These are phyloP conservation scores for Aspergillus bertholletiae DNA, from an alignment of 495 filamentous ascomycete genomes.

Conservation along the genomic window DNA sequence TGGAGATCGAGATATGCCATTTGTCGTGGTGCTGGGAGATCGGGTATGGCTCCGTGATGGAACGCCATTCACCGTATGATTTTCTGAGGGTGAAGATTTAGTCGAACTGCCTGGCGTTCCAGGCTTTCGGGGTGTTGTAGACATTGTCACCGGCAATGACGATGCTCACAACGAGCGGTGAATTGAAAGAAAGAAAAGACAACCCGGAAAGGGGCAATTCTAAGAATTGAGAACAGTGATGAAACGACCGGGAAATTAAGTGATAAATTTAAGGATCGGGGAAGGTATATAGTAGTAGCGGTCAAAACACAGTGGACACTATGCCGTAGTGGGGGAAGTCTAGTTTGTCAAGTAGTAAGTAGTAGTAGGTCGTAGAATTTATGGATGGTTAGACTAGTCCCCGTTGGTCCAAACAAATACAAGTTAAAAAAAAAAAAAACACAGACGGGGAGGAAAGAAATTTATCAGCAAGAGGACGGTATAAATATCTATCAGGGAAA, in stretches of 20 bases:
- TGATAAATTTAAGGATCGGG: conserved; percentile 22
- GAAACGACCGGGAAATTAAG: conserved; percentile 28
- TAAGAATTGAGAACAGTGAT: conserved; percentile 8
- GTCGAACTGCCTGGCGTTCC: conserved; percentile 36
- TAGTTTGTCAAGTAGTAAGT: conserved; percentile 3
- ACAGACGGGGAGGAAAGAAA: not conserved
- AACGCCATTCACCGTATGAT: conserved; percentile 31
- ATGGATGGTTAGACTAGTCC: conserved; percentile 11
- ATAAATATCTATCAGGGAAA: not conserved
- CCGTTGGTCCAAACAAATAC: too few relatives aligned
- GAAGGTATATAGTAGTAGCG: conserved; percentile 25
- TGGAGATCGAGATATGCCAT: conserved; percentile 39
- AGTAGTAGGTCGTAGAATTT: conserved; percentile 2
- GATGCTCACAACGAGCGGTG: conserved; percentile 10
- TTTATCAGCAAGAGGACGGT: too few relatives aligned
- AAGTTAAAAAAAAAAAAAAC: too few relatives aligned
- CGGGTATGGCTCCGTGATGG: conserved; percentile 40
- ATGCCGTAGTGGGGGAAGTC: conserved; percentile 15
- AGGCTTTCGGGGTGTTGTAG: conserved; percentile 43
- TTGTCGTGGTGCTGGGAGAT: conserved; percentile 38
- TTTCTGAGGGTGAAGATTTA: conserved; percentile 37
- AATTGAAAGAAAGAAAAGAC: conserved; percentile 6
- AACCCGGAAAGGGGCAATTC: conserved; percentile 10
- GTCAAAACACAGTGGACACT: conserved; percentile 29
- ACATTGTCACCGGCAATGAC: conserved; percentile 33